Evolutionary conservation across 2,329 filamentous ascomycete genomes (phyloP).

Genomic region (Ophiocordyceps robertsii): DNA sequence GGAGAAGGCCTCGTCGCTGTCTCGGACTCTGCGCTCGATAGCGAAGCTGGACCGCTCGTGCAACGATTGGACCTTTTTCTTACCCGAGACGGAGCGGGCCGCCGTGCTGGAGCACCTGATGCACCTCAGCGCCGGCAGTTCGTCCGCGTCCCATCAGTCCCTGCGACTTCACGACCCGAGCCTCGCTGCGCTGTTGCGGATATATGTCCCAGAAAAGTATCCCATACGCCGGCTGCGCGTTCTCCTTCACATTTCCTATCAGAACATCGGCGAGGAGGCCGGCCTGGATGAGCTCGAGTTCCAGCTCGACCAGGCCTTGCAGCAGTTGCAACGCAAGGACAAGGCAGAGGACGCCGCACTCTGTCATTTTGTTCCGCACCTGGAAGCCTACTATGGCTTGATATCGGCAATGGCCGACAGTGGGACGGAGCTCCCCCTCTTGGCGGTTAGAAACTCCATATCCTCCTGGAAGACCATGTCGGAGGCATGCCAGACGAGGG

Average conservation of each 20-base stretch:
- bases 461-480: constrained; percentile 30
- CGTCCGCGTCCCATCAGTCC: constrained; percentile 17
- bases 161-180: constrained; percentile 30
- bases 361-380: constrained; percentile 31
- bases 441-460: constrained; percentile 23
- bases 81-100: constrained; percentile 37
- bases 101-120: constrained; percentile 49
- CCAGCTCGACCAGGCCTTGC: constrained; percentile 24
- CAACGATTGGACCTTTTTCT: constrained; percentile 40
- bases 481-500: constrained; percentile 21
- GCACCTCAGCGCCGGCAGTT: constrained; percentile 29
- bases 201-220: constrained; percentile 34
- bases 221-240: constrained; percentile 40
- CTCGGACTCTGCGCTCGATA: constrained; percentile 44
- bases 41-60: constrained; percentile 44
- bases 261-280: constrained; percentile 31
- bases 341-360: constrained; percentile 32
- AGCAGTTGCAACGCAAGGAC: constrained; percentile 20
- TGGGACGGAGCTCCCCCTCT: constrained; percentile 14
- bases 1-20: constrained; percentile 37
- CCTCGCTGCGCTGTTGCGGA: constrained; percentile 32
- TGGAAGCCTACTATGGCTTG: constrained; percentile 31
- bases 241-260: constrained; percentile 32
- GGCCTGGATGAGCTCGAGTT: constrained; percentile 23
- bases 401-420: constrained; percentile 27